A percentile compares a stretch with the other conserved stretches of the same genome.
These are phyloP conservation scores for Trichoderma breve DNA, from an alignment of 2,329 filamentous ascomycete genomes.

Conservation along the genomic window DNA sequence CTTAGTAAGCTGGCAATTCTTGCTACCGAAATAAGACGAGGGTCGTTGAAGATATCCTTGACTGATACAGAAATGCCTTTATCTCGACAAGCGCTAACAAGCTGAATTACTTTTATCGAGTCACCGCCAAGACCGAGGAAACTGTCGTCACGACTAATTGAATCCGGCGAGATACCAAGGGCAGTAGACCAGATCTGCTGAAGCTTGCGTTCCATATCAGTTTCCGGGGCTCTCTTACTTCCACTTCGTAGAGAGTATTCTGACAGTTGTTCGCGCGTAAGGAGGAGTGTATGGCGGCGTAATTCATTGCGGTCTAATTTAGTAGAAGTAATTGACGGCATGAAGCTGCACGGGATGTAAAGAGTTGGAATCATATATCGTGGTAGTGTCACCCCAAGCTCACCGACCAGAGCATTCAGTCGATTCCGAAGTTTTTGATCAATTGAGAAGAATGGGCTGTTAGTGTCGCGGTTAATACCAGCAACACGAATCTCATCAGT, in stretches of 20 bases:
- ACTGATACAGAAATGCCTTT: constrained; percentile 19
- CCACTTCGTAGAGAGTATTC: background rate
- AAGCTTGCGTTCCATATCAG: constrained; percentile 10
- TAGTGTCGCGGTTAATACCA: background rate
- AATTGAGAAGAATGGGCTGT: constrained; percentile 16
- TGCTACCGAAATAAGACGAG: constrained; percentile 17
- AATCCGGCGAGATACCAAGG: background rate
- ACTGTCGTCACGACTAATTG: constrained; percentile 32
- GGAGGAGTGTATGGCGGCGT: background rate
- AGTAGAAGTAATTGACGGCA: constrained; percentile 8
- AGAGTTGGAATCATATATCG: constrained; percentile 8
- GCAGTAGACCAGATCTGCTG: constrained; percentile 14
- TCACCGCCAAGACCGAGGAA: constrained; percentile 32
- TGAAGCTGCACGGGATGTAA: constrained; percentile 6
- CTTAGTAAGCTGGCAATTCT: background rate
- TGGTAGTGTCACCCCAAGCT: background rate
- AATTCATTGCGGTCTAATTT: constrained; percentile 8
- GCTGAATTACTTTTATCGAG: constrained; percentile 28
- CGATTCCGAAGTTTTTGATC: constrained; percentile 16
- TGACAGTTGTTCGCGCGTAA: background rate
- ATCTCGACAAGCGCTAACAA: constrained; percentile 19
- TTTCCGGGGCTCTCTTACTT: constrained; percentile 9
- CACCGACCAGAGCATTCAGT: background rate
- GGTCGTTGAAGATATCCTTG: constrained; percentile 24
- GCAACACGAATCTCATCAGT: background rate